Percentiles rank a stretch among this genome's conserved stretches.
Conservation (phyloP, 306 rosid species). For the Alnus glutinosa region DNA sequence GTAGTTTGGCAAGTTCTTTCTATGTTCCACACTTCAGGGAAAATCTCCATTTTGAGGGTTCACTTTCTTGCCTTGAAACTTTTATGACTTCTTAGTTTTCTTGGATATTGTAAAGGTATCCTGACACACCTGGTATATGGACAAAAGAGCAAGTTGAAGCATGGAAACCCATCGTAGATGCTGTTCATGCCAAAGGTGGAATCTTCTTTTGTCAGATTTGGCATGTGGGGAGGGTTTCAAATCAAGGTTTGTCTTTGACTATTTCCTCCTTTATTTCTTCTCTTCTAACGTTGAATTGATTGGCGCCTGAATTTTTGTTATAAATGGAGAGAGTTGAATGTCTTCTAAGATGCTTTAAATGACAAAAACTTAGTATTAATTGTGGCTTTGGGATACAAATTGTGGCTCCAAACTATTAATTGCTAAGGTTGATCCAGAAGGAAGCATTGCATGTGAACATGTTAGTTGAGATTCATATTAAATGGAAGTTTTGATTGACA, state of each 20-base stretch:
- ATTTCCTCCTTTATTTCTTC: neutral
- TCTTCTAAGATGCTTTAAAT: neutral
- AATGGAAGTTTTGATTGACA: neutral
- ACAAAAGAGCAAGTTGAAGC: slow-evolving; percentile 55
- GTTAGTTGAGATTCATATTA: too few species aligned
- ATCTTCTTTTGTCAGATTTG: slow-evolving; percentile 48
- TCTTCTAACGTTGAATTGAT: neutral
- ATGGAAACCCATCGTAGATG: slow-evolving; percentile 54
- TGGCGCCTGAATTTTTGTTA: neutral
- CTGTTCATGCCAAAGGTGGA: slow-evolving; percentile 53
- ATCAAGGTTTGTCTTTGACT: slow-evolving; percentile 19
- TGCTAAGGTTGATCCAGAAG: too few species aligned
- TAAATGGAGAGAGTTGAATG: neutral
- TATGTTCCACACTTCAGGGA: neutral
- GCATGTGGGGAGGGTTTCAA: slow-evolving; percentile 50
- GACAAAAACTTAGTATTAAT: too few species aligned
- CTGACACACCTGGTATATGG: slow-evolving; percentile 50
- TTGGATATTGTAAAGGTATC: slow-evolving; percentile 27
- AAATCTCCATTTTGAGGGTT: neutral
- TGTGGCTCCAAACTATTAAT: too few species aligned
- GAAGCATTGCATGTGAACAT: too few species aligned
- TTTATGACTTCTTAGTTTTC: too few species aligned
- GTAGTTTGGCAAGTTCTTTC: neutral
- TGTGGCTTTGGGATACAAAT: neutral
- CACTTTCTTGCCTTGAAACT: neutral